Conservation (phyloP, 257 asterid species). For the Gentiana dahurica region DNA sequence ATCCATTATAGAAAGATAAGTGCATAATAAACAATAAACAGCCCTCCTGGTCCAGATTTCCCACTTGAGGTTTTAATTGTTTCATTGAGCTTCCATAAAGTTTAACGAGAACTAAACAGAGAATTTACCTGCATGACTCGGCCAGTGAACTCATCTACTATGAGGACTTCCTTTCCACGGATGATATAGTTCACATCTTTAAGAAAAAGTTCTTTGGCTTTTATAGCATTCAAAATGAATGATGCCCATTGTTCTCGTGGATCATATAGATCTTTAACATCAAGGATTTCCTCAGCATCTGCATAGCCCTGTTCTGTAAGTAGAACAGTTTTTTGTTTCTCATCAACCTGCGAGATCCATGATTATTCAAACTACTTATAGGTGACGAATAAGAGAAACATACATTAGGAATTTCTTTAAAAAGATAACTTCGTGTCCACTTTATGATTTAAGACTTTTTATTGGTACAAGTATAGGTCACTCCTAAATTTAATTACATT, state of each 20-base stretch:
- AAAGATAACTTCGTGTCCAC: no score
- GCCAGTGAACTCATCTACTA: constrained; percentile 98
- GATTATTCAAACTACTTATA: no score
- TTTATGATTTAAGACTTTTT: no score
- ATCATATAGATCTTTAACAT: constrained; percentile 88
- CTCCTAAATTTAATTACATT: no score
- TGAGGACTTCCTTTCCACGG: constrained; percentile 88
- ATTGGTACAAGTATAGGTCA: no score
- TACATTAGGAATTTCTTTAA: no score
- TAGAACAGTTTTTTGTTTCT: constrained; percentile 70
- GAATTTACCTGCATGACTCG: constrained; percentile 93
- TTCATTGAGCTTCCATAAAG: constrained; percentile 5
- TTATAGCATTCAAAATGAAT: constrained; percentile 79
- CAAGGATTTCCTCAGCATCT: constrained; percentile 93
- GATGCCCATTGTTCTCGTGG: constrained; percentile 99
- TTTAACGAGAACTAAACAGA: constrained; percentile 12
- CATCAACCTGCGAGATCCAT: no score
- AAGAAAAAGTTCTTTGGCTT: constrained; percentile 93
- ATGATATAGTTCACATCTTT: constrained; percentile 89
- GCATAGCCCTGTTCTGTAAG: constrained; percentile 96
- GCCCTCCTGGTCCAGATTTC: background rate
- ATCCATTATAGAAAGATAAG: background rate
- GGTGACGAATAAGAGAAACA: no score
- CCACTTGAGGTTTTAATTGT: background rate
- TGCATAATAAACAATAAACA: background rate